Evolutionary conservation across 192 early-diverging fungal species (phyloP).

Genomic region (Coemansia erecta): DNA sequence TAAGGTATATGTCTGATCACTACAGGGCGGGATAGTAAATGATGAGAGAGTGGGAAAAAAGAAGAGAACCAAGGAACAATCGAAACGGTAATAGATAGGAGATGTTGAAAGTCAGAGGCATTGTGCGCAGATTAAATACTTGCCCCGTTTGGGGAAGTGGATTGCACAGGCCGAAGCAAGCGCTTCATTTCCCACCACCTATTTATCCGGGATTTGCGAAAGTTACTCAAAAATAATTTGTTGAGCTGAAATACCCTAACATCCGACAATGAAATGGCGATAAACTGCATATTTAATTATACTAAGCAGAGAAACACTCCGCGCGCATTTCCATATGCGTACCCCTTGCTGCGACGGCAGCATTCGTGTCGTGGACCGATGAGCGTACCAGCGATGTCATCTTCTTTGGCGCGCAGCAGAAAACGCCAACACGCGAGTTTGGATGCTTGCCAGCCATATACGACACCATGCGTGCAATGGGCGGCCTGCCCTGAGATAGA

Average conservation of each 20-base stretch:
- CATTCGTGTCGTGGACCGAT: conserved; percentile 43
- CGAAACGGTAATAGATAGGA: too few relatives aligned
- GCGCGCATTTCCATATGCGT: conserved; percentile 50
- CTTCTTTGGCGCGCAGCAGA: conserved; percentile 43
- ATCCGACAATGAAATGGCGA: background rate
- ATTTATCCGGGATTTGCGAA: background rate
- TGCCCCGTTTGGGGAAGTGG: too few relatives aligned
- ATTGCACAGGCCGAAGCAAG: too few relatives aligned
- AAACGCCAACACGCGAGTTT: conserved; percentile 41
- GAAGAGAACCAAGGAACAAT: too few relatives aligned
- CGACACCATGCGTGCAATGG: conserved; percentile 38
- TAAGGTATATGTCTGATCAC: too few relatives aligned
- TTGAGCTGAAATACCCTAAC: background rate
- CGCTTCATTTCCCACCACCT: background rate
- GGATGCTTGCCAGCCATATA: conserved; percentile 47
- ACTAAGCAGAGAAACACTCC: conserved; percentile 45
- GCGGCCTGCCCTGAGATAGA: conserved; percentile 41
- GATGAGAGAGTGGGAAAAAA: too few relatives aligned
- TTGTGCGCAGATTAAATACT: too few relatives aligned
- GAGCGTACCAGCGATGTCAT: conserved; percentile 42
- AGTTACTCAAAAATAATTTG: background rate
- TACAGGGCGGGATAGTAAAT: too few relatives aligned
- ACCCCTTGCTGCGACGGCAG: conserved; percentile 44
- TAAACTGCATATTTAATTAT: background rate
- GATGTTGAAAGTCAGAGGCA: too few relatives aligned